Evolutionary conservation across 1,284 basidiomycete genomes (phyloP).

Genomic region (Ceratobasidium sp.): DNA sequence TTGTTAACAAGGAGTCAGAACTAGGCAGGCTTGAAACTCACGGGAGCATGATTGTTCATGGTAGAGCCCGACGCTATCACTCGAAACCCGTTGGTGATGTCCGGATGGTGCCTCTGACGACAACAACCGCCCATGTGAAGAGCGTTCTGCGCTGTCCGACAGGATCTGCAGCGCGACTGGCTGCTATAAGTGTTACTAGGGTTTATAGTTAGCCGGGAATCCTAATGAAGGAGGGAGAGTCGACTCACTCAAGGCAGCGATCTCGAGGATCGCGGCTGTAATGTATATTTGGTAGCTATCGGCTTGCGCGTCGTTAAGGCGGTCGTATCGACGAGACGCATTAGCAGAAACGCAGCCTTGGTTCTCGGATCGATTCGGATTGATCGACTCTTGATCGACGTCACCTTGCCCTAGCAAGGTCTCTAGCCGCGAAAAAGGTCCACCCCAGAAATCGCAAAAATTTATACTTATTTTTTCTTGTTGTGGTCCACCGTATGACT

Average conservation of each 20-base stretch:
- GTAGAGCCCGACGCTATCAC: slow-evolving; percentile 92
- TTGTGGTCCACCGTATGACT: too few relatives aligned
- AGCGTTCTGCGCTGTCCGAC: slow-evolving; percentile 91
- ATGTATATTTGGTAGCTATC: slow-evolving; percentile 77
- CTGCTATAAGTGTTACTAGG: slow-evolving; percentile 89
- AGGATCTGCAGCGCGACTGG: slow-evolving; percentile 88
- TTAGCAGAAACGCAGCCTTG: too few relatives aligned
- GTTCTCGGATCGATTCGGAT: too few relatives aligned
- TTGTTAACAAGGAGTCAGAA: slow-evolving; percentile 39
- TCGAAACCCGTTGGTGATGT: slow-evolving; percentile 88
- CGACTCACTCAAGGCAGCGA: slow-evolving; percentile 89
- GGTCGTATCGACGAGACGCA: too few relatives aligned
- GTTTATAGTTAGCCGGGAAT: slow-evolving; percentile 23
- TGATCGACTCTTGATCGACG: too few relatives aligned
- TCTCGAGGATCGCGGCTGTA: slow-evolving; percentile 93
- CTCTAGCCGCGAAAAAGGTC: too few relatives aligned
- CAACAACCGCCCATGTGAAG: slow-evolving; percentile 87
- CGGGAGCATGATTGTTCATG: slow-evolving; percentile 88
- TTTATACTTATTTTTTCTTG: too few relatives aligned
- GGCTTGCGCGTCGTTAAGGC: slow-evolving; percentile 79
- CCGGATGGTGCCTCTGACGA: slow-evolving; percentile 91
- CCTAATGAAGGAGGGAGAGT: slow-evolving; percentile 2
- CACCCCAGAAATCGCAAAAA: too few relatives aligned
- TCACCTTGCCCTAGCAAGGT: too few relatives aligned
- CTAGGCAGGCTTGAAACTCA: slow-evolving; percentile 61